phyloP scores from a whole-genome alignment of 768 basidiomycete species.

The Strobilomyces dryophilus region DNA sequence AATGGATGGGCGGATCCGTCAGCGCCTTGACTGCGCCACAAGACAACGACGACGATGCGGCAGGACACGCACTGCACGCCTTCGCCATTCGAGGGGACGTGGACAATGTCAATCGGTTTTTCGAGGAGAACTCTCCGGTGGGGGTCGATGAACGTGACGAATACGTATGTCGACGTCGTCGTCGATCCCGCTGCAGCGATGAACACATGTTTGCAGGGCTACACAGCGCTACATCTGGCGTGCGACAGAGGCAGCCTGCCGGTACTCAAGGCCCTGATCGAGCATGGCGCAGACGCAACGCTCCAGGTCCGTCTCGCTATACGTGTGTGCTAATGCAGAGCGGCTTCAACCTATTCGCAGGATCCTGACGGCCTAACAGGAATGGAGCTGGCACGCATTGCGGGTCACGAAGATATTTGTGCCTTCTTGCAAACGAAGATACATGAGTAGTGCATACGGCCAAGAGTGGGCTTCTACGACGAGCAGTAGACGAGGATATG shows the following conservation, averaged over 20 bases:
- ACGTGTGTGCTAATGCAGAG: background rate
- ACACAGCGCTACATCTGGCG: constrained; percentile 83
- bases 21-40: constrained; percentile 50
- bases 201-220: constrained; percentile 52
- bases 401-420: constrained; percentile 54
- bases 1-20: constrained; percentile 54
- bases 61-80: constrained; percentile 50
- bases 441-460: constrained; percentile 15
- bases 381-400: constrained; percentile 53
- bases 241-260: constrained; percentile 71
- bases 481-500: constrained; percentile 1
- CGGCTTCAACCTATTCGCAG: constrained; percentile 33
- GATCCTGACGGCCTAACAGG: constrained; percentile 65
- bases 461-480: constrained; percentile 6
- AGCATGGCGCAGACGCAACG: constrained; percentile 57
- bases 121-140: constrained; percentile 38
- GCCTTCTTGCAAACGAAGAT: constrained; percentile 19
- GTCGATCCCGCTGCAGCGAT: constrained; percentile 1
- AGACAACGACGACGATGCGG: constrained; percentile 37
- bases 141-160: constrained; percentile 64
- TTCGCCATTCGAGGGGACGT: constrained; percentile 58
- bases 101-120: constrained; percentile 39
- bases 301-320: constrained; percentile 49
- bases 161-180: constrained; percentile 49
- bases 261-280: constrained; percentile 54